Conservation (phyloP, 2,329 filamentous ascomycete genomes). For the Hymenoscyphus fraxineus region DNA sequence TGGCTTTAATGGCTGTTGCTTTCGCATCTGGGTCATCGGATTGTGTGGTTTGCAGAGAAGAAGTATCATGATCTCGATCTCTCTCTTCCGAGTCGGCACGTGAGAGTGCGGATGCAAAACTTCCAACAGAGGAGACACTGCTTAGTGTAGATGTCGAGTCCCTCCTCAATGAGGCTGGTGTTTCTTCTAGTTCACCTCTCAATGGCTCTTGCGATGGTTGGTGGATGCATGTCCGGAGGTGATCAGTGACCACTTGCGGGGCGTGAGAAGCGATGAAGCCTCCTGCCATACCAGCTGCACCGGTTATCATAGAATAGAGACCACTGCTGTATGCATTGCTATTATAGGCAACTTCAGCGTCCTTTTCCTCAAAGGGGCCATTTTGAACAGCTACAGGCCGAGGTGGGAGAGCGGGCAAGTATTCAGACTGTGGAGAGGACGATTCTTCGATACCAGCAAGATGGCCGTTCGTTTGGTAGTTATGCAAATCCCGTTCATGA, state of each 20-base stretch:
- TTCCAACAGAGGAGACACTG: conserved; percentile 46
- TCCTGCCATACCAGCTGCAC: conserved; percentile 49
- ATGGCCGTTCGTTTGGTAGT: conserved; percentile 32
- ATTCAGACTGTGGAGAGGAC: conserved; percentile 10
- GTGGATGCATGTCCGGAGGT: conserved; percentile 33
- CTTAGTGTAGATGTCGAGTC: conserved; percentile 28
- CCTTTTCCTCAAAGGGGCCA: not conserved
- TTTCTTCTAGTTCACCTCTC: not conserved
- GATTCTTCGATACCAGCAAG: conserved; percentile 27
- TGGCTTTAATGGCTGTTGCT: conserved; percentile 47
- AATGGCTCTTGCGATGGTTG: conserved; percentile 19
- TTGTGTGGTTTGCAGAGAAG: conserved; percentile 38
- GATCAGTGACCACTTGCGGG: conserved; percentile 25
- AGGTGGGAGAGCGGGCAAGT: not conserved
- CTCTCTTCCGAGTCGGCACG: conserved; percentile 22
- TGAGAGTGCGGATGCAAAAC: conserved; percentile 46
- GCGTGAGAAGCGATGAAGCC: conserved; percentile 42
- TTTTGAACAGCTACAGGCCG: not conserved
- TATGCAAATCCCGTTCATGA: conserved; percentile 33
- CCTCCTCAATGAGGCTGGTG: conserved; percentile 12
- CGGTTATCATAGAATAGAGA: conserved; percentile 53
- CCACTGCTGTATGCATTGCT: conserved; percentile 24
- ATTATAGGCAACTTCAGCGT: not conserved
- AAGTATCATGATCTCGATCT: conserved; percentile 21
- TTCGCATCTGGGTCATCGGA: conserved; percentile 34